Evolutionary conservation across 2,329 filamentous ascomycete genomes (phyloP).

Genomic region (Trichoderma sp.): DNA sequence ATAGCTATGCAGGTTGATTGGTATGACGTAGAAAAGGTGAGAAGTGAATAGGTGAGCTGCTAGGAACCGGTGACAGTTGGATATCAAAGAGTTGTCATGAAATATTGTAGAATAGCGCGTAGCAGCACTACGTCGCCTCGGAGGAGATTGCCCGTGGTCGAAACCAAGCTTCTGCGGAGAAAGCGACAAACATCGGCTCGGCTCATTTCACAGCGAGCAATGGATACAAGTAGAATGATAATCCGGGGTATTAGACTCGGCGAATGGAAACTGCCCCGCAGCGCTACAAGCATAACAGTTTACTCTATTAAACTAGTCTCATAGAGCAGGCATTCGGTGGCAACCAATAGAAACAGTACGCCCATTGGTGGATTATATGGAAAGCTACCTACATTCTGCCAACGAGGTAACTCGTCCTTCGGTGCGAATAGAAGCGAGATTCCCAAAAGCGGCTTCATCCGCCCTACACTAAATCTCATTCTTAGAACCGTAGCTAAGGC

Average conservation of each 20-base stretch:
- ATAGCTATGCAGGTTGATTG: too few relatives aligned
- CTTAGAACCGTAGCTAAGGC: background rate
- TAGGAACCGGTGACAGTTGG: background rate
- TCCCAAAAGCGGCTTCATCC: background rate
- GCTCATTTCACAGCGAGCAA: slow-evolving; percentile 11
- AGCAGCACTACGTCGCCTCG: background rate
- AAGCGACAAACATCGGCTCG: slow-evolving; percentile 6
- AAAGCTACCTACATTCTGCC: background rate
- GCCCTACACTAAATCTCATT: background rate
- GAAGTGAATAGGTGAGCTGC: background rate
- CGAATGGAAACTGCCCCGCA: background rate
- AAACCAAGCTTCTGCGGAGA: background rate
- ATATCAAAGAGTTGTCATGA: background rate
- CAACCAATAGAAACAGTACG: background rate
- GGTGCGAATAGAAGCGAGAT: slow-evolving; percentile 8
- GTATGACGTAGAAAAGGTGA: background rate
- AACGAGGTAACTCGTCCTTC: background rate
- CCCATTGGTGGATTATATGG: background rate
- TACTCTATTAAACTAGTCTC: background rate
- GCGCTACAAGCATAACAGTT: background rate
- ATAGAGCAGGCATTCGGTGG: background rate
- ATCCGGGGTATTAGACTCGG: background rate
- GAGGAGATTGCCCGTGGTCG: background rate
- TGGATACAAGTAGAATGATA: background rate
- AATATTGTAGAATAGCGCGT: background rate